Evolutionary conservation across 2,329 filamentous ascomycete genomes (phyloP).

Genomic region (Penicillium corylophilum): DNA sequence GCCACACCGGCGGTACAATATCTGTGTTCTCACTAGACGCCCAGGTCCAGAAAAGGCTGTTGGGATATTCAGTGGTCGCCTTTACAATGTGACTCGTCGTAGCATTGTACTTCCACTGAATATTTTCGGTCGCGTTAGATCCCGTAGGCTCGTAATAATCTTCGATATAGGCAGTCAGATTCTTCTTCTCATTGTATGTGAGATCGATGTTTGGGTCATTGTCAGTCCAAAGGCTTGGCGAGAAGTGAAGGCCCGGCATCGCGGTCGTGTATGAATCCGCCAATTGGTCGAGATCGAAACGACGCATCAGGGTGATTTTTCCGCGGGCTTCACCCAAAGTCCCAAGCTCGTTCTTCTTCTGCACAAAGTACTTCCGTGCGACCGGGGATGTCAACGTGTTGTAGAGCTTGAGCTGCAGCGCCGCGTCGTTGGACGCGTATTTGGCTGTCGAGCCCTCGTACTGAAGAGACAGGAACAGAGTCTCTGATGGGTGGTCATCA

Average conservation of each 20-base stretch:
- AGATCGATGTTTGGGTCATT: conserved; percentile 44
- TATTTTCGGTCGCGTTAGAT: conserved; percentile 38
- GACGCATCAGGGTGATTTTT: conserved; percentile 46
- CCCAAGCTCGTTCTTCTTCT: conserved; percentile 36
- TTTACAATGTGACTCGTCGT: conserved; percentile 40
- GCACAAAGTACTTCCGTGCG: conserved; percentile 43
- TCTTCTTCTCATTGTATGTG: conserved; percentile 41
- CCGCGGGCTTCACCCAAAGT: conserved; percentile 38
- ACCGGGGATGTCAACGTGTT: conserved; percentile 39
- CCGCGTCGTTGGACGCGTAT: conserved; percentile 31
- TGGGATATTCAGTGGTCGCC: conserved; percentile 35
- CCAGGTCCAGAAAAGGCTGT: conserved; percentile 51
- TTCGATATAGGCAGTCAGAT: conserved; percentile 49
- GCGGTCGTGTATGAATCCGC: conserved; percentile 33
- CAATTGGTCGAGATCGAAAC: conserved; percentile 47
- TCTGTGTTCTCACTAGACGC: conserved; percentile 46
- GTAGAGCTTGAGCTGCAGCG: conserved; percentile 41
- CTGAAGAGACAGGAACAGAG: conserved; percentile 49
- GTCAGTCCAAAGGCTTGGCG: conserved; percentile 46
- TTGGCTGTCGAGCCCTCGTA: conserved; percentile 40
- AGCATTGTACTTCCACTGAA: conserved; percentile 48
- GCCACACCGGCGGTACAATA: conserved; percentile 43
- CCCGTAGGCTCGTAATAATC: conserved; percentile 49
- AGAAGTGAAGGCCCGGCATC: conserved; percentile 51
- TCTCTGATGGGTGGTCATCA: conserved; percentile 47